Evolutionary conservation across 106 monocot genomes (phyloP), one percentile per base, ranked within the genome.

Genomic region (Apostasia shenzhenica): DNA sequence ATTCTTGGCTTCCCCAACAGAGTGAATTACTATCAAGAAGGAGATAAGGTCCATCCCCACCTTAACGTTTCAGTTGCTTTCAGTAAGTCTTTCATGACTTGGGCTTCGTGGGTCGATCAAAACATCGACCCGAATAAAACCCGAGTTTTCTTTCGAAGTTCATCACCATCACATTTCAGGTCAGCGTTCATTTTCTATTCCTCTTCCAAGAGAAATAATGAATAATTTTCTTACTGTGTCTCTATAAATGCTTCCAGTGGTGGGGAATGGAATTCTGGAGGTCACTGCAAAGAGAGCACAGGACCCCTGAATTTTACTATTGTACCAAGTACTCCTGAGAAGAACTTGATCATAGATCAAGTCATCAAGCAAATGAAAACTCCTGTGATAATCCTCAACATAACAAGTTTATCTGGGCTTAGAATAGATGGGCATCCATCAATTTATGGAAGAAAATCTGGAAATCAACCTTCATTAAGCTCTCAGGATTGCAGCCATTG

Each of bases 211-310:
- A 48, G 8, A 11, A 55, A 66, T 48, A 39, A 37, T n/a, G 4
- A 54, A 10, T 48, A 8, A 5, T 47, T 1, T 37, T 12, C 40
- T 41, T 54, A 12, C n/a, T 43, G 58, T 6, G 47, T 42, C 39
- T 63, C 13, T 57, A 3, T 46, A 11, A 26, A 47, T 0, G 13
- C 14, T 57, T 71, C 41, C 69, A 95, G 91, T 8, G 91, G 91
- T 2, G 95, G 95, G 43, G 91, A 91, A 69, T 95, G 95, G 95
- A 95, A 91, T 75, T 81, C 88, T 11, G 95, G 95, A 60, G 95
- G 95, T 11, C 95, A 95, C 67, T 95, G 95, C 76, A 79, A 61
- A 61, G 84, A 89, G 61, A 84, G 77, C 79, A 91, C 63, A 2
- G 65, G 46, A 6, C 86, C 88, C 2, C 72, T 86, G 3, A 86